phyloP scores from a whole-genome alignment of 1,139 yeast species.

The Hyphopichia burtonii region DNA sequence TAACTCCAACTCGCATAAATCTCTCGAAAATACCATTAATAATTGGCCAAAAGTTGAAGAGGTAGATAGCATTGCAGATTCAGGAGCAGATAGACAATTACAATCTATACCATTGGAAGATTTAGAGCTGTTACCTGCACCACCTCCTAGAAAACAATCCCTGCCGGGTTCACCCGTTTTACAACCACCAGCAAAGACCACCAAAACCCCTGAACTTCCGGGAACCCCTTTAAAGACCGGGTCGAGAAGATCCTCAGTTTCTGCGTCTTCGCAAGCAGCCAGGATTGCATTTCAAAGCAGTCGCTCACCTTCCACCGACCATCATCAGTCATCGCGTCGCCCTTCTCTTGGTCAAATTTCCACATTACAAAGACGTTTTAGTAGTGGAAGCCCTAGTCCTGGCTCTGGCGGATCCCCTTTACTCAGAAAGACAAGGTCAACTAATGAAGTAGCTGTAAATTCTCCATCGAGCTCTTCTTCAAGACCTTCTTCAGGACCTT shows the following conservation, averaged over 20 bases:
- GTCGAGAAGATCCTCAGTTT: constrained; percentile 15
- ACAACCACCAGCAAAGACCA: constrained; percentile 1
- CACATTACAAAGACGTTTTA: constrained; percentile 2
- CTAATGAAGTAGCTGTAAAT: neutral
- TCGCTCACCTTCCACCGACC: constrained; percentile 11
- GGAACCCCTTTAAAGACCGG: neutral
- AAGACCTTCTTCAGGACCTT: neutral
- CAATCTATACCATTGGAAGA: neutral
- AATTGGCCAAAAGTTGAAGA: constrained; percentile 12
- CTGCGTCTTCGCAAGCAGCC: constrained; percentile 33
- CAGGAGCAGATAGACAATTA: neutral
- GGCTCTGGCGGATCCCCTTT: constrained; percentile 1
- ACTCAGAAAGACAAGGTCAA: constrained; percentile 3
- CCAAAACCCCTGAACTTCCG: neutral
- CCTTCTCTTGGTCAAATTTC: constrained; percentile 1
- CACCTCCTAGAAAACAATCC: constrained; percentile 2
- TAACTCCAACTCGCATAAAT: neutral
- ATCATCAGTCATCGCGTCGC: constrained; percentile 2
- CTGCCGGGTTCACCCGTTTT: constrained; percentile 1
- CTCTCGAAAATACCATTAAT: neutral
- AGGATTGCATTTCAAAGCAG: constrained; percentile 29
- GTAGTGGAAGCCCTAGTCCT: neutral
- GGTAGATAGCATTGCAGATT: neutral
- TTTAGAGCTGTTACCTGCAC: neutral
- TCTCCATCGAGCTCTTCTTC: neutral